Base-by-base conservation (phyloP, 345 rosid species). In the Citrus reticulata region DNA sequence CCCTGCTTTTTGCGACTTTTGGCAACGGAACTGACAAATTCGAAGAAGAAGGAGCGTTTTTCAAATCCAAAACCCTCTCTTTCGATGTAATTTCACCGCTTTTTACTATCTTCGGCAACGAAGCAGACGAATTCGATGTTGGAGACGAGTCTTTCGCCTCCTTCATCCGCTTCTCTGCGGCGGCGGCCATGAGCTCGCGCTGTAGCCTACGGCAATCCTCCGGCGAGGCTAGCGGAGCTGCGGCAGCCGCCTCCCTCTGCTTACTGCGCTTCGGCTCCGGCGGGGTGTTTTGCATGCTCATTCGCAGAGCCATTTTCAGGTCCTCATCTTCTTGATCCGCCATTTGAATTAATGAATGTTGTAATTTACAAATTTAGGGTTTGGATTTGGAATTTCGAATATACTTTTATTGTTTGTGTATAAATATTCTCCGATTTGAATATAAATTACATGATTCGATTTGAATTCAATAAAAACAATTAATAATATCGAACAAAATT, bases 251-350 rank as follows among this genome's bases (percentile, higher is more conserved):
- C 68, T 91, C 95, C 80, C 95, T 83, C 6, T 97, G 98, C 87
- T 90, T 96, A 88, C 98, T 96, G 54, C 99, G 86, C 83, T 96
- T 93, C 40, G 98, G 90, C 87, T 95, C 99, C n/a, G 98, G 98
- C 7, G 90, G 96, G 34, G 90, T 77, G 88, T 80, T 77, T 78
- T 96, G 98, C 97, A 94, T 93, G 82, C 99, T 96, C 97, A 94
- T 91, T 83, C 89, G 84, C 30, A 94, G 85, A 74, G 99, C 98
- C 94, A 89, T 87, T 88, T 85, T 83, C 80, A 94, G 85, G 79
- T 94, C 98, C 81, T 92, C 97, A 39, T 92, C 98, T 20, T 94
- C 98, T 84, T 96, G 98, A 91, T 94, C 98, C 88, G 97, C 97
- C 99, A 96, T 95, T 66, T 66, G 25, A 65, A 66, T 49, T 59